Evolutionary conservation across 176 grass and related monocot genomes (phyloP).

Genomic region (Avena sativa): DNA sequence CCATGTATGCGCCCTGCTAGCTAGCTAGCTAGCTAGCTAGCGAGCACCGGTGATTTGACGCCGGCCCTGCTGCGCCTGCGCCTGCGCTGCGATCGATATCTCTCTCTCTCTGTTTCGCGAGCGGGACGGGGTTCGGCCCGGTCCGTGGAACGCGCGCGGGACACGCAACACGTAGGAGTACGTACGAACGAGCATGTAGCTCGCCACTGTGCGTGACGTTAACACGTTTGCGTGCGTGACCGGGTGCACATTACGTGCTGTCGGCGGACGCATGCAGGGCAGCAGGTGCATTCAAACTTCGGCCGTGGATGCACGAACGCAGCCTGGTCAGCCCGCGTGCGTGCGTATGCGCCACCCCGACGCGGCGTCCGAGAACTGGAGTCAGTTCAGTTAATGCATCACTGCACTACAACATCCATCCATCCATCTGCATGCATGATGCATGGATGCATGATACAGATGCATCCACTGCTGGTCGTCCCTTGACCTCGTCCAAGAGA

Average conservation of each 20-base stretch:
- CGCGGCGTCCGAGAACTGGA: constrained; percentile 34
- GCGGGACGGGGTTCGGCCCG: neutral
- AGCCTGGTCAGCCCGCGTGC: too few relatives aligned
- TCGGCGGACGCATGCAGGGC: constrained; percentile 7
- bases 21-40: neutral
- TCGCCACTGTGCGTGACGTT: neutral
- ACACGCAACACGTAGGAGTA: constrained; percentile 11
- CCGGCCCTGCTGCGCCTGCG: neutral
- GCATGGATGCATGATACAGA: neutral
- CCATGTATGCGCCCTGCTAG: neutral
- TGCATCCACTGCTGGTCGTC: neutral
- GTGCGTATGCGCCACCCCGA: too few relatives aligned
- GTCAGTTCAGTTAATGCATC: constrained; percentile 34
- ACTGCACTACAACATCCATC: neutral
- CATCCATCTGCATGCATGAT: neutral
- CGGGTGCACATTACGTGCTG: constrained; percentile 34
- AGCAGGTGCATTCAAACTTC: constrained; percentile 23
- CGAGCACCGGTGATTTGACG: constrained; percentile 17
- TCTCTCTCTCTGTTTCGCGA: too few relatives aligned
- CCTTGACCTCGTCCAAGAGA: neutral
- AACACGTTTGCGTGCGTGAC: neutral
- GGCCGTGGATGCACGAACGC: constrained; percentile 20
- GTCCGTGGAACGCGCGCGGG: neutral
- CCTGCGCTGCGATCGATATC: too few relatives aligned
- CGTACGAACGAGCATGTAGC: neutral